A percentile compares a stretch with the other conserved stretches of the same genome.
These are phyloP conservation scores for Panicum miliaceum DNA, from an alignment of 176 grass and related monocot genomes.

Conservation along the genomic window DNA sequence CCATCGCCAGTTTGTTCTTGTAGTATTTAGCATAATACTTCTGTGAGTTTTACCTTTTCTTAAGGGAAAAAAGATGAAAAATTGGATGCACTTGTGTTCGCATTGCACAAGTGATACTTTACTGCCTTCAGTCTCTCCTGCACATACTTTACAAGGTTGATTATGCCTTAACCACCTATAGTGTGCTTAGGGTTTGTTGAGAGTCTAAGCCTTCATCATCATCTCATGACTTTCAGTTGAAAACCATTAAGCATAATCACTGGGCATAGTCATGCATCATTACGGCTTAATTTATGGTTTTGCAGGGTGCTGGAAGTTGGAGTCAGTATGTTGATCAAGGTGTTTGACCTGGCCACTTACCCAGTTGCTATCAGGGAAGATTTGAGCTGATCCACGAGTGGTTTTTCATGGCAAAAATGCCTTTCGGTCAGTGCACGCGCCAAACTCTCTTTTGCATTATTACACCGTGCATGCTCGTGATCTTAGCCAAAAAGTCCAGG, in stretches of 20 bases:
- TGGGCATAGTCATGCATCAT: conserved; percentile 44
- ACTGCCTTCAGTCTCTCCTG: conserved; percentile 29
- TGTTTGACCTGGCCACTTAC: conserved; percentile 54
- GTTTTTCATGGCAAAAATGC: conserved; percentile 33
- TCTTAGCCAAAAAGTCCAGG: conserved; percentile 45
- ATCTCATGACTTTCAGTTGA: conserved; percentile 30
- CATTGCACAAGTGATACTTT: conserved; percentile 34
- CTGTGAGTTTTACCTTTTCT: conserved; percentile 6
- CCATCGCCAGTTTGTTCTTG: not conserved
- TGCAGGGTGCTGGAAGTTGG: conserved; percentile 36
- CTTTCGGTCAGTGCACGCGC: conserved; percentile 59
- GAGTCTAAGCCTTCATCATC: conserved; percentile 47
- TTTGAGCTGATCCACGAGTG: conserved; percentile 34
- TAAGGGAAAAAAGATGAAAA: not conserved
- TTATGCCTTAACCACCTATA: conserved; percentile 40
- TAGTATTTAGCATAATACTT: not conserved
- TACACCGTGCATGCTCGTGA: conserved; percentile 53
- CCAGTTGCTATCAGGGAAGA: conserved; percentile 41
- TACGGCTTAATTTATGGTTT: conserved; percentile 44
- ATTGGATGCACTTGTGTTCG: not conserved
- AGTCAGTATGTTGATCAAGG: conserved; percentile 31
- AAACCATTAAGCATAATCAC: conserved; percentile 43
- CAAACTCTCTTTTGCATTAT: conserved; percentile 54
- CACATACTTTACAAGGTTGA: conserved; percentile 29
- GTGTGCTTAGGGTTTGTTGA: conserved; percentile 39